Conservation (phyloP, 108 stramenopile genomes). For the Chaetoceros tenuissimus region DNA sequence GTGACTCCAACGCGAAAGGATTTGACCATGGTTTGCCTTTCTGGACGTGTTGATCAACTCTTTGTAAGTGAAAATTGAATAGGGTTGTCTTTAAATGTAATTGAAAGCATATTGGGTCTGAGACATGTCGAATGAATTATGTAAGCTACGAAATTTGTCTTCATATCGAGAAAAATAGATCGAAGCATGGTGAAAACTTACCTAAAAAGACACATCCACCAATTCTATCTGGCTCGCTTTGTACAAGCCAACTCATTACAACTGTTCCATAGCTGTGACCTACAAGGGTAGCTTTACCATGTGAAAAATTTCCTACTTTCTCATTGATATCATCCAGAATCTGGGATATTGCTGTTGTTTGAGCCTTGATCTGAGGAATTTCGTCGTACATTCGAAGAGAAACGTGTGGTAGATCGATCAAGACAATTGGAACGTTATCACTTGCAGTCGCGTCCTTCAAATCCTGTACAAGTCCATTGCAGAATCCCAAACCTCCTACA, state of each 20-base stretch:
- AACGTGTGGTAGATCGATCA: slow-evolving; percentile 5
- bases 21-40: background rate
- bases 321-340: background rate
- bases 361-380: background rate
- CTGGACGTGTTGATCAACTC: slow-evolving; percentile 1
- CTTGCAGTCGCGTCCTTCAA: background rate
- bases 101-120: slow-evolving; percentile 5
- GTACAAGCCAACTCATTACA: slow-evolving; percentile 6
- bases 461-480: background rate
- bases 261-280: slow-evolving; percentile 2
- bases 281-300: background rate
- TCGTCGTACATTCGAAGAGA: background rate
- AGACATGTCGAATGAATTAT: background rate
- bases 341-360: background rate
- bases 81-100: background rate
- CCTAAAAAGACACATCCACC: slow-evolving; percentile 2
- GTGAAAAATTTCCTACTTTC: background rate
- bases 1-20: slow-evolving; percentile 1
- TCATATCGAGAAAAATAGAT: background rate
- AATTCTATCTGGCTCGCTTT: slow-evolving; percentile 1
- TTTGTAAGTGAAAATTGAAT: slow-evolving; percentile 7
- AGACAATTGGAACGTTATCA: slow-evolving; percentile 1
- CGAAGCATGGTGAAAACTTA: background rate
- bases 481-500: slow-evolving; percentile 2
- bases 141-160: background rate